phyloP scores from a whole-genome alignment of 768 basidiomycete species.

The Holtermanniella nyarrowii region DNA sequence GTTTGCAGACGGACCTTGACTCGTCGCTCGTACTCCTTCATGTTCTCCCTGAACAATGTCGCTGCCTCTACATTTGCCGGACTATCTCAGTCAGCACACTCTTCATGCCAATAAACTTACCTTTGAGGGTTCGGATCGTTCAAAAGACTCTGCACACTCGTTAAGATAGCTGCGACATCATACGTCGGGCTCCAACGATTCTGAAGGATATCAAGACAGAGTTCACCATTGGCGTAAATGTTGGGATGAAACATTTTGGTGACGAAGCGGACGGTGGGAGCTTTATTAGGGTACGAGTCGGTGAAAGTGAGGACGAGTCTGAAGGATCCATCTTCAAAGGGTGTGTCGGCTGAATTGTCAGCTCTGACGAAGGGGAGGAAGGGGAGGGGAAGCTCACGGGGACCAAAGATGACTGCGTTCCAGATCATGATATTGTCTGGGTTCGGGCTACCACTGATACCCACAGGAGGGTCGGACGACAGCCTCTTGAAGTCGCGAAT shows the following conservation, averaged over 20 bases:
- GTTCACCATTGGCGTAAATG: constrained; percentile 95
- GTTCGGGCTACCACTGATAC: constrained; percentile 92
- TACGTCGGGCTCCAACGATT: constrained; percentile 99
- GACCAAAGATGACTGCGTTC: constrained; percentile 99
- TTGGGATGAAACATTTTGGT: constrained; percentile 97
- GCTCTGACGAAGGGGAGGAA: background rate
- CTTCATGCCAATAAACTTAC: constrained; percentile 33
- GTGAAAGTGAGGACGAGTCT: constrained; percentile 90
- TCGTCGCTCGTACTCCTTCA: constrained; percentile 92
- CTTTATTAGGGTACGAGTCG: constrained; percentile 97
- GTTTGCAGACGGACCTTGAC: constrained; percentile 51
- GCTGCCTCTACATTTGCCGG: constrained; percentile 98
- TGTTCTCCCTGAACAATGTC: constrained; percentile 89
- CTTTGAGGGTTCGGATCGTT: constrained; percentile 94
- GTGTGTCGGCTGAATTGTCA: constrained; percentile 68
- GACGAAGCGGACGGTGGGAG: constrained; percentile 92
- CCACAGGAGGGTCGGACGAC: constrained; percentile 86
- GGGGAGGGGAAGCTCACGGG: constrained; percentile 51
- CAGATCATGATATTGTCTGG: constrained; percentile 99
- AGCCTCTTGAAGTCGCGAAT: constrained; percentile 97
- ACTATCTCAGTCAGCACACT: constrained; percentile 43
- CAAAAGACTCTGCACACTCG: constrained; percentile 85
- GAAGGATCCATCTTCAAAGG: constrained; percentile 99
- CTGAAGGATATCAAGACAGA: constrained; percentile 96
- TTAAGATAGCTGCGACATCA: constrained; percentile 96